Percentiles rank a stretch among this genome's conserved stretches.
These are phyloP conservation scores for Eucalyptus pauciflora DNA, from an alignment of 345 rosid species.

Conservation along the genomic window DNA sequence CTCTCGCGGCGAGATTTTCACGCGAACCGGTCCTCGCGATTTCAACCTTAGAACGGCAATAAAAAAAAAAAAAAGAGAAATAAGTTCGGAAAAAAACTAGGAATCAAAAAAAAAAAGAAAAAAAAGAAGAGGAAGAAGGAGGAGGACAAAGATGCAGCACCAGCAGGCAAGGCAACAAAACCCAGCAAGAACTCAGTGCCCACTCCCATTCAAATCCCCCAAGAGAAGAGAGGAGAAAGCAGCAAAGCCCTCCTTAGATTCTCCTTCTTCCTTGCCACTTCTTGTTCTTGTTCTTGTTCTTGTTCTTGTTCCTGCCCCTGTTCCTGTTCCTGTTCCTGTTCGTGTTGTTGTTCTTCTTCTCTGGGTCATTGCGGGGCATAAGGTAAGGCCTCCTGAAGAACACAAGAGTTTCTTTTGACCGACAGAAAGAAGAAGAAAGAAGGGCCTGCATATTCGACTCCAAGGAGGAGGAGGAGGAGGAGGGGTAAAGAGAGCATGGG, in stretches of 20 bases:
- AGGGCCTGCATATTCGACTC: not conserved
- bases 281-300: not conserved
- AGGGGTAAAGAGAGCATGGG: constrained; percentile 37
- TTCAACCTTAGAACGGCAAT: not conserved
- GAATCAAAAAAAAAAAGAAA: not conserved
- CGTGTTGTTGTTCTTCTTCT: not conserved
- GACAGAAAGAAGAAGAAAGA: not conserved
- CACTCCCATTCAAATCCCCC: not conserved
- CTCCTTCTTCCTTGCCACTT: not conserved
- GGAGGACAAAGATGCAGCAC: not conserved
- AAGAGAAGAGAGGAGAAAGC: not conserved
- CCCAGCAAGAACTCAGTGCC: not conserved
- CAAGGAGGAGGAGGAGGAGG: not conserved
- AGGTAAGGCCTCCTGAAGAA: not conserved
- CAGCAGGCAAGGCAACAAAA: not conserved
- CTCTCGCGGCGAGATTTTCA: not conserved
- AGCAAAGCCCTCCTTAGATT: not conserved
- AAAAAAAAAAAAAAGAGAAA: not conserved
- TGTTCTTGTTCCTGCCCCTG: not conserved
- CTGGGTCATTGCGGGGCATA: not conserved
- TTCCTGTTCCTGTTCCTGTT: not conserved
- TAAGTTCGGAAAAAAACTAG: not conserved
- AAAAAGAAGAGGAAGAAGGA: not conserved
- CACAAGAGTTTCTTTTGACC: not conserved
- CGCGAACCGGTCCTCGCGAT: not conserved